Base-by-base conservation (phyloP, 176 grass and related monocot species). In the Typha latifolia region DNA sequence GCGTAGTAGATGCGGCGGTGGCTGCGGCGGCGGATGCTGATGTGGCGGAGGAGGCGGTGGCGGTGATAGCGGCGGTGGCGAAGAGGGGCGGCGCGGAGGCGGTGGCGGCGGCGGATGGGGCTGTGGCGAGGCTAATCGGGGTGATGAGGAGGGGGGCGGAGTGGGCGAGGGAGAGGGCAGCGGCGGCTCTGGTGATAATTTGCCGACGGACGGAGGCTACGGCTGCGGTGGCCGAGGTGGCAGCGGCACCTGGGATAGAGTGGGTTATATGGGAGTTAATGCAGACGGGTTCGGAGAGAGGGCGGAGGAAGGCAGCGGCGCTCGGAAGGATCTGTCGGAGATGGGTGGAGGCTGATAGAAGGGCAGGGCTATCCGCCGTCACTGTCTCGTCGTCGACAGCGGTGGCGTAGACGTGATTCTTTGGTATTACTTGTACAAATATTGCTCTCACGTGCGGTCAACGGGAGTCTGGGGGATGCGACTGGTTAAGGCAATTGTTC, bases 191-290 rank as follows among this genome's bases (percentile, higher is more conserved):
- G 63, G 89, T 99, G 47, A 68, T 86, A 23, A 73, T 99, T 22
- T 99, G 94, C 83, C 86, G 94, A 63, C 83, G 86, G 4, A 61
- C 84, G 9, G 86, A 83, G 26, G 23, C 78, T 8, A 10, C 37
- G 1, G 50, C 3, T 11, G 82, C 79, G 7, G 85, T 99, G 59
- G 69, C 68, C 1, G 80, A 80, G 79, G 66, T 99, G 16, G 87
- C 87, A 72, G 89, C 78, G 9, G 69, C 78, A 43, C 73, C 89
- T 3, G 86, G 94, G n/a, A 84, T 99, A 48, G 94, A 99, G 73
- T 99, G 94, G 89, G 79, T 85, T n/a, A 93, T 99, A 18, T 99
- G 94, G 94, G 94, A 93, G 74, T 74, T 93, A 68, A 93, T 99
- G 94, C 86, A 89, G 32, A 84, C 79, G 7, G 94, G 94, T 2